These are phyloP conservation scores for Exobasidium cylindrosporum DNA, from an alignment of 1,284 basidiomycete genomes.

Conservation along the genomic window DNA sequence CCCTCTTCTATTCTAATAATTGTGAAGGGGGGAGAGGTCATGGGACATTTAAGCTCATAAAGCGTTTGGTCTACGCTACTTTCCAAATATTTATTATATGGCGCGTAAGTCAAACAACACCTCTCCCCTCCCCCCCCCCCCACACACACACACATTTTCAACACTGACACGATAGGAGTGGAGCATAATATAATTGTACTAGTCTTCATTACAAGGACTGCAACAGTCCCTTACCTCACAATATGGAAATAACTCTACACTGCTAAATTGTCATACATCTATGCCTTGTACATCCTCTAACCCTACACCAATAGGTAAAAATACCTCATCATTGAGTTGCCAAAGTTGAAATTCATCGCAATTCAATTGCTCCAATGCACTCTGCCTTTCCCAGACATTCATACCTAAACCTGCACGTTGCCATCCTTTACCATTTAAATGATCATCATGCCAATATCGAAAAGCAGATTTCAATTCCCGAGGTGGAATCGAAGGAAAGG, in stretches of 20 bases:
- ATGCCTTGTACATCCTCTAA: constrained; percentile 19
- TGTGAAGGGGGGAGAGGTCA: too few species aligned
- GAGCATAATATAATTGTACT: neutral
- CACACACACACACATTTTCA: too few species aligned
- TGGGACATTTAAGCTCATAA: too few species aligned
- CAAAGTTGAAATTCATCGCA: constrained; percentile 21
- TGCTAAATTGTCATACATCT: constrained; percentile 1
- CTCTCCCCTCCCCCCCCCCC: too few species aligned
- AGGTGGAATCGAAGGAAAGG: constrained; percentile 35
- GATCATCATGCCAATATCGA: constrained; percentile 33
- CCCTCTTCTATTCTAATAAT: too few species aligned
- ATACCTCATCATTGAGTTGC: constrained; percentile 21
- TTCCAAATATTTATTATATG: too few species aligned
- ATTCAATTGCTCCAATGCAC: constrained; percentile 23
- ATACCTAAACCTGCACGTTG: constrained; percentile 18
- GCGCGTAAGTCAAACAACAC: too few species aligned
- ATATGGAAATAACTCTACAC: too few species aligned
- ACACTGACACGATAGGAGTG: neutral
- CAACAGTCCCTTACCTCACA: too few species aligned
- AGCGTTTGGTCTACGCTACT: too few species aligned
- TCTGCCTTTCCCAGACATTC: constrained; percentile 24
- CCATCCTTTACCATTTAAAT: constrained; percentile 21
- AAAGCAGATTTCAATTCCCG: constrained; percentile 29
- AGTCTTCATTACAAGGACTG: too few species aligned
- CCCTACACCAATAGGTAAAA: constrained; percentile 31